phyloP scores from a whole-genome alignment of 805 yeast species.

The Pichia cephalocereana region DNA sequence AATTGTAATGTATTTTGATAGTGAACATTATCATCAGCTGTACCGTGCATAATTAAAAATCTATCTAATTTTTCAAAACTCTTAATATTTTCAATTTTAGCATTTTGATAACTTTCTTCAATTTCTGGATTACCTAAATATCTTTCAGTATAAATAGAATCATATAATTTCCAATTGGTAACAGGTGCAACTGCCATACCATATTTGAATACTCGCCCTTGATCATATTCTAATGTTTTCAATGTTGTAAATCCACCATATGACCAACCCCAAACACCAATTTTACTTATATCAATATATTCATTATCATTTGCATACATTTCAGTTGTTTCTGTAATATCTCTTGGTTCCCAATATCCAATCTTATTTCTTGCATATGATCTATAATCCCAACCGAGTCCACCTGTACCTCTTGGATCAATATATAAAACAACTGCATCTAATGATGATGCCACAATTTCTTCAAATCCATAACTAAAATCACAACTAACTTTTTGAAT shows the following conservation, averaged over 20 bases:
- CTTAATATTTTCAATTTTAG: conserved; percentile 33
- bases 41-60: conserved; percentile 70
- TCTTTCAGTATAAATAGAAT: conserved; percentile 73
- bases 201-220: conserved; percentile 52
- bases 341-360: conserved; percentile 75
- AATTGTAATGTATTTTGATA: conserved; percentile 58
- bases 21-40: conserved; percentile 81
- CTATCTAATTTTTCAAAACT: conserved; percentile 40
- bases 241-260: conserved; percentile 76
- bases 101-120: conserved; percentile 43
- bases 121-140: conserved; percentile 52
- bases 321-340: conserved; percentile 43
- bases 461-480: conserved; percentile 47
- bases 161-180: conserved; percentile 67
- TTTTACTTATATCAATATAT: conserved; percentile 42
- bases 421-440: conserved; percentile 56
- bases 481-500: conserved; percentile 45
- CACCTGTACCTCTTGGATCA: conserved; percentile 83
- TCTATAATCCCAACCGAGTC: conserved; percentile 59
- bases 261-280: conserved; percentile 85
- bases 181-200: conserved; percentile 86
- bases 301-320: conserved; percentile 37
- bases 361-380: conserved; percentile 46
- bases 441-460: conserved; percentile 44
- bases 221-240: conserved; percentile 63